Evolutionary conservation across 2,329 filamentous ascomycete genomes (phyloP), one percentile per base, ranked within the genome.

Genomic region (Trichoderma harzianum): DNA sequence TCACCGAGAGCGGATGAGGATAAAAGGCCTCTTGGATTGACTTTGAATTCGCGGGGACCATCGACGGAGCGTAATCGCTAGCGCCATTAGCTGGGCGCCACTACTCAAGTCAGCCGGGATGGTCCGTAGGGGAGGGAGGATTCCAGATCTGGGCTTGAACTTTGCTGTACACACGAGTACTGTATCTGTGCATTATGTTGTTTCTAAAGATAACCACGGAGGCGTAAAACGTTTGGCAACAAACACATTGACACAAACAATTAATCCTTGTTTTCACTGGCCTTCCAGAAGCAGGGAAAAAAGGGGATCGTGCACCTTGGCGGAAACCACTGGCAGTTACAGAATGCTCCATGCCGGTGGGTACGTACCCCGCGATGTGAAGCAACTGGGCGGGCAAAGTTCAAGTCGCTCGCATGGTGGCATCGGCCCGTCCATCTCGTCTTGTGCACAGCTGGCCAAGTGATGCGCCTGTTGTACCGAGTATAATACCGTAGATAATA

Each of bases 351-450:
- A 53, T 69, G 26, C 6, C 57, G 6, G 67, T 62, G 67, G 67
- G 34, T 69, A 69, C 67, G 67, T 69, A 62, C 67, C 67, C 67
- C 67, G 67, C 67, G 67, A 69, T 69, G 67, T 69, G 67, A 53
- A 53, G 67, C 57, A 60, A 34, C 21, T 28, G 58, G 51, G 24
- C 53, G 53, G 66, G 36, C 66, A 58, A 36, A 43, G 43, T 32
- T 28, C 55, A 58, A 12, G 57, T 60, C 39, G n/a, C 57, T 60
- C 18, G 30, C 32, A 34, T 51, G 32, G 28, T 70, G 68, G 43
- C 68, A 70, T 70, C 68, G 68, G 68, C 68, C 68, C 68, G 68
- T 63, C 53, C 26, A 24, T 21, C 21, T 57, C 60, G 24, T 57
- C 47, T n/a, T 57, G 60, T 60, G 66, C 58, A 24, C 57, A 55